Evolutionary conservation across 345 rosid genomes (phyloP), one percentile per base, ranked within the genome.

Genomic region (Moringa oleifera): DNA sequence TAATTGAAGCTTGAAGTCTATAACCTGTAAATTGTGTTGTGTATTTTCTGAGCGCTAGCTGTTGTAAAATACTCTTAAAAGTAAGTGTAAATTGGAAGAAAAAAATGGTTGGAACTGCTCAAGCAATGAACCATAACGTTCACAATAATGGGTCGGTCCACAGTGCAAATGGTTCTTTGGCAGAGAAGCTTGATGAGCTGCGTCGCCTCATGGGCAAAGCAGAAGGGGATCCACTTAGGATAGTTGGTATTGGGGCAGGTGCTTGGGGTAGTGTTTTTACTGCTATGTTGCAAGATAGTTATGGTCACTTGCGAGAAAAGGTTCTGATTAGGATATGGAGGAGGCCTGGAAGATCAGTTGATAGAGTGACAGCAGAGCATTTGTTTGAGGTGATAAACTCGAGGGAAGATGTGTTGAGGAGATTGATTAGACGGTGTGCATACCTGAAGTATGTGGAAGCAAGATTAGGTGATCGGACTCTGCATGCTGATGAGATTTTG

Each of bases 211-310:
- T 88, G 47, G 93, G 91, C 20, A 94, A 94, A 72, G 71, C 87
- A 0, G 90, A 88, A 23, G 88, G 90, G 10, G 96, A 88, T 76
- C 96, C 97, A 0, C 65, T 94, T 22, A 88, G 92, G 73, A 86
- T 90, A 54, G 97, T 88, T 11, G 91, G 97, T 22, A 80, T 94
- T 23, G 99, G 99, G 25, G 97, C 96, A 0, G 97, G 99, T 58
- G 99, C 97, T 57, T 94, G 99, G 97, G 97, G 97, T 28, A 90
- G 97, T 73, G 99, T 90, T 50, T 94, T 90, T 65, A 76, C 87
- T 60, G 95, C 99, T 20, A 73, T 94, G 77, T 72, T 94, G 67
- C 99, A 94, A 76, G 95, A 90, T 28, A 75, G 81, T 69, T 94
- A 86, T 65, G 96, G 99, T 57, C 73, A 85, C 28, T 77, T 86